These are phyloP conservation scores for Themeda triandra DNA, from an alignment of 176 grass and related monocot species.

Conservation along the genomic window DNA sequence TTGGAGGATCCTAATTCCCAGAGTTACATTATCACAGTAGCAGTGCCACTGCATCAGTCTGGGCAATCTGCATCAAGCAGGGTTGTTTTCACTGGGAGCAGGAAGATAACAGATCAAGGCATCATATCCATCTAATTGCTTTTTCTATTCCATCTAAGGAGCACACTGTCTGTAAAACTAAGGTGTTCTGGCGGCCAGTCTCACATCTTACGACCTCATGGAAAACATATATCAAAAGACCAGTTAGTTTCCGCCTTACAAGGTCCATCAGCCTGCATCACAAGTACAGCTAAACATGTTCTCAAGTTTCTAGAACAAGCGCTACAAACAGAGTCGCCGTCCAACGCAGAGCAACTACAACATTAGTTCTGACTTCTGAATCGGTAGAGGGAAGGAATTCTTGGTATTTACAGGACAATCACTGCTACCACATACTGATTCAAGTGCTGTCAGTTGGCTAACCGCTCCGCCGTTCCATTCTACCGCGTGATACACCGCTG, in stretches of 20 bases:
- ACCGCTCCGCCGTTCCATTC: neutral
- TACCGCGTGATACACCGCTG: neutral
- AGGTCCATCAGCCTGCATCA: neutral
- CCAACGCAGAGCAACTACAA: neutral
- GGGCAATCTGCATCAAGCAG: neutral
- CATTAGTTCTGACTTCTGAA: neutral
- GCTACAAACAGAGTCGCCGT: constrained; percentile 6
- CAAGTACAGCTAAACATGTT: constrained; percentile 8
- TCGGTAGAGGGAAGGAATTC: neutral
- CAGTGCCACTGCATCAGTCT: neutral
- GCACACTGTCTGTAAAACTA: neutral
- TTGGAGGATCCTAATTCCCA: no score
- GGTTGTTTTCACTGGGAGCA: neutral
- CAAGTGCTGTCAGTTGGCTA: neutral
- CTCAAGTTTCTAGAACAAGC: neutral
- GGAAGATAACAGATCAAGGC: neutral
- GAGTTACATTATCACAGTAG: neutral
- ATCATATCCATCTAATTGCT: neutral
- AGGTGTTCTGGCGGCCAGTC: neutral
- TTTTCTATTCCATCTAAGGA: neutral
- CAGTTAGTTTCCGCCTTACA: neutral
- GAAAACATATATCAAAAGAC: neutral
- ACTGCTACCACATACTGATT: neutral
- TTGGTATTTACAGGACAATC: constrained; percentile 35
- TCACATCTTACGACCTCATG: neutral